A percentile compares a stretch with the other conserved stretches of the same genome.
These are phyloP conservation scores for Fusarium musae DNA, from an alignment of 2,329 filamentous ascomycete species.

Conservation along the genomic window DNA sequence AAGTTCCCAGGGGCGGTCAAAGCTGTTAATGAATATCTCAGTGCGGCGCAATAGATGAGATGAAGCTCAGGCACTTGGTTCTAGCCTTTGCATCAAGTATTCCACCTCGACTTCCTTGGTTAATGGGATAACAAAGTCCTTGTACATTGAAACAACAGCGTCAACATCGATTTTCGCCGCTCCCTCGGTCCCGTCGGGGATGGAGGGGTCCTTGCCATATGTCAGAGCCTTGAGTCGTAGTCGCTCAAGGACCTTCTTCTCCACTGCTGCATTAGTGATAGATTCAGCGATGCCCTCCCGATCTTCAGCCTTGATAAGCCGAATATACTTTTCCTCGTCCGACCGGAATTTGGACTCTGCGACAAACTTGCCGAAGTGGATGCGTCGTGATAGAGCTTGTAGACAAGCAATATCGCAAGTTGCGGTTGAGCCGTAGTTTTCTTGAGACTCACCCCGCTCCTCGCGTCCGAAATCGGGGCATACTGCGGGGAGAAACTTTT, in stretches of 20 bases:
- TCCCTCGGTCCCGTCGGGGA: conserved; percentile 63
- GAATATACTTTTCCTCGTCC: conserved; percentile 82
- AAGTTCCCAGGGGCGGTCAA: conserved; percentile 82
- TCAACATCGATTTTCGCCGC: conserved; percentile 89
- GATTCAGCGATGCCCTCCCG: conserved; percentile 84
- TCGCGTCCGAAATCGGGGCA: conserved; percentile 81
- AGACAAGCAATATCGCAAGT: conserved; percentile 91
- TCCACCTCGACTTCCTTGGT: conserved; percentile 99
- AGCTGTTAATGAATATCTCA: conserved; percentile 79
- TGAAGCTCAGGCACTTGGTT: conserved; percentile 49
- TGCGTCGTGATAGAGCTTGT: conserved; percentile 87
- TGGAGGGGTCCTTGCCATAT: conserved; percentile 89
- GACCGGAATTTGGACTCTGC: conserved; percentile 94
- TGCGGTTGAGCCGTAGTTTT: conserved; percentile 94
- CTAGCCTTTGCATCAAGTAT: conserved; percentile 93
- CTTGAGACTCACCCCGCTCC: conserved; percentile 85
- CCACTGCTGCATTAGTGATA: conserved; percentile 90
- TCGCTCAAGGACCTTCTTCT: conserved; percentile 90
- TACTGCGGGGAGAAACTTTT: conserved; percentile 83
- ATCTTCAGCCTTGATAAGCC: conserved; percentile 84
- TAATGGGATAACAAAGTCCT: conserved; percentile 91
- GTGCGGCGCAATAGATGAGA: conserved; percentile 57
- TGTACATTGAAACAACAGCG: conserved; percentile 90
- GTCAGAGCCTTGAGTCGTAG: conserved; percentile 89
- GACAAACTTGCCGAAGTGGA: conserved; percentile 99